phyloP scores from a whole-genome alignment of 2,329 filamentous ascomycete genomes.

The Xylariaceae sp. region DNA sequence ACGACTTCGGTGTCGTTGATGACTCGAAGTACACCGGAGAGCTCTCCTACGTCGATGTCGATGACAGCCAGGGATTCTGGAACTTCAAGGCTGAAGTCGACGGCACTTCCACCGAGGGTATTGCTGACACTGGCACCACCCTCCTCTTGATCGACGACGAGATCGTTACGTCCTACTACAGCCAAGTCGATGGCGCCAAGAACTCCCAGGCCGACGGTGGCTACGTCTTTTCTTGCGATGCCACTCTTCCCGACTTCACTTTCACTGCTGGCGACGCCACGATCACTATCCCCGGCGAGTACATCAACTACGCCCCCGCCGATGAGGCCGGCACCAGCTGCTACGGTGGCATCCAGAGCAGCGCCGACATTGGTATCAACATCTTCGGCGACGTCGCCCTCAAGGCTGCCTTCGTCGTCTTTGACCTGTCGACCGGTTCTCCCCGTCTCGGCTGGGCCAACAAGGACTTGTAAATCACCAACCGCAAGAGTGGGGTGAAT shows the following conservation, averaged over 20 bases:
- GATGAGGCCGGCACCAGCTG: slow-evolving; percentile 44
- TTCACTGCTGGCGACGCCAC: slow-evolving; percentile 44
- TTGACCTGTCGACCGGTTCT: slow-evolving; percentile 40
- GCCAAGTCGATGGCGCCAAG: slow-evolving; percentile 40
- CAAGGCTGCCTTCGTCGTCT: slow-evolving; percentile 62
- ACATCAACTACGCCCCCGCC: slow-evolving; percentile 47
- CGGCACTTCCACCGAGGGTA: slow-evolving; percentile 34
- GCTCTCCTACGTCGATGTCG: slow-evolving; percentile 31
- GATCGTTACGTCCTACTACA: slow-evolving; percentile 50
- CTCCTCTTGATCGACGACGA: slow-evolving; percentile 41
- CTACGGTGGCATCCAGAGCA: slow-evolving; percentile 62
- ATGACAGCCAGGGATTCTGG: slow-evolving; percentile 34
- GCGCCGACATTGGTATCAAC: slow-evolving; percentile 36
- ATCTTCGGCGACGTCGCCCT: slow-evolving; percentile 66
- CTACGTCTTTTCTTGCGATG: slow-evolving; percentile 49
- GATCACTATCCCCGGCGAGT: slow-evolving; percentile 46
- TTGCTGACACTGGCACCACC: slow-evolving; percentile 59
- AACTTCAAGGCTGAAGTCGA: slow-evolving; percentile 28
- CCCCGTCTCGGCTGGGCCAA: slow-evolving; percentile 42
- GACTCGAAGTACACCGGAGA: slow-evolving; percentile 28
- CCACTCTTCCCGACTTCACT: slow-evolving; percentile 44
- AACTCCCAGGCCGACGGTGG: slow-evolving; percentile 39
- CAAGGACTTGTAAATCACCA: slow-evolving; percentile 21
- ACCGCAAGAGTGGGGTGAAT: no score
- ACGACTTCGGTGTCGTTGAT: slow-evolving; percentile 36